A percentile compares a stretch with the other conserved stretches of the same genome.
Conservation (phyloP, 306 rosid species). For the Cucurbita maxima region DNA sequence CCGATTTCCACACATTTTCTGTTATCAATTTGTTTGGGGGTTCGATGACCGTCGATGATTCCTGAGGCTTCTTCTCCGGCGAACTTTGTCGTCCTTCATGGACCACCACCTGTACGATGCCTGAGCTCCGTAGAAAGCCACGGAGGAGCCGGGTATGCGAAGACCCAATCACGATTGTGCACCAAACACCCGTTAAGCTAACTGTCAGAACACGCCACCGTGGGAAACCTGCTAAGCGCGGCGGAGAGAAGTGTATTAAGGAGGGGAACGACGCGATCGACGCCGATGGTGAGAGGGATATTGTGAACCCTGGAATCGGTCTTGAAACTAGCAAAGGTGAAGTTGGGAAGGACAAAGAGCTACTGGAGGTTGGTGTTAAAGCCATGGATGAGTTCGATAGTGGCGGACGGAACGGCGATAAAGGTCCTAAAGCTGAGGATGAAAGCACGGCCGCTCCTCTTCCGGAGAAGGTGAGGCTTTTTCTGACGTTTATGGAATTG, state of each 20-base stretch:
- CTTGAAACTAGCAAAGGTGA: constrained; percentile 1
- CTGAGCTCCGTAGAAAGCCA: not conserved
- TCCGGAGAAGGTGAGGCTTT: constrained; percentile 60
- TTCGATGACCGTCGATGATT: constrained; percentile 1
- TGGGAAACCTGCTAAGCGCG: not conserved
- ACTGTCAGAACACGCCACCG: constrained; percentile 15
- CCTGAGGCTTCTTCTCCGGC: not conserved
- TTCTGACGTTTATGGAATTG: not conserved
- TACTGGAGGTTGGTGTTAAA: constrained; percentile 9
- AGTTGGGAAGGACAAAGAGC: constrained; percentile 13
- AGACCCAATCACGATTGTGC: not conserved
- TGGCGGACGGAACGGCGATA: constrained; percentile 63
- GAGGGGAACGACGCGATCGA: constrained; percentile 23
- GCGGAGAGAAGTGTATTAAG: constrained; percentile 12
- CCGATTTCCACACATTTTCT: not conserved
- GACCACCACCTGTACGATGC: not conserved
- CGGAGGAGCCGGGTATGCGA: not conserved
- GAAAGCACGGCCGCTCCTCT: constrained; percentile 55
- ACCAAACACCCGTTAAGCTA: constrained; percentile 3
- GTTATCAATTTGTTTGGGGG: not conserved
- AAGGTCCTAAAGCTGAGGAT: constrained; percentile 54
- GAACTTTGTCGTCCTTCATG: not conserved
- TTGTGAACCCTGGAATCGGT: constrained; percentile 4
- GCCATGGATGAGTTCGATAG: constrained; percentile 70
- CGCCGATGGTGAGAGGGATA: constrained; percentile 2